Evolutionary conservation across 192 early-diverging fungal species (phyloP).

Genomic region (Entophlyctis luteolus): DNA sequence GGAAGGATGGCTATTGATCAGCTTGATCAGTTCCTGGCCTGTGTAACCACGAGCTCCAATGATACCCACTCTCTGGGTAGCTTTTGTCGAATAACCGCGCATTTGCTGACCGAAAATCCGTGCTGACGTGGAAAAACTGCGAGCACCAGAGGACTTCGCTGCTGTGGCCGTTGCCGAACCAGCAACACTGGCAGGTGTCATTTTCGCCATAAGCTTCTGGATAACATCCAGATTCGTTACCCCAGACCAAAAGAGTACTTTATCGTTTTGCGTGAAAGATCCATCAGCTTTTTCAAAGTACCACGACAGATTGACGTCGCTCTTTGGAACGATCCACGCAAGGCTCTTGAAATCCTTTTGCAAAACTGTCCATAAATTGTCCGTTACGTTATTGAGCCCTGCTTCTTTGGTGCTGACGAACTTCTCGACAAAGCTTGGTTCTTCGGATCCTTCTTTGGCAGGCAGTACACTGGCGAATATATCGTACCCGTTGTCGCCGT

Average conservation of each 20-base stretch:
- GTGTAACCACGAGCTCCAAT: constrained; percentile 98
- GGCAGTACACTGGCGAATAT: constrained; percentile 78
- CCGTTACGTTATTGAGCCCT: constrained; percentile 89
- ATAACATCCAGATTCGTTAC: constrained; percentile 77
- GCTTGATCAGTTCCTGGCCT: constrained; percentile 87
- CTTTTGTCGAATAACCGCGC: constrained; percentile 58
- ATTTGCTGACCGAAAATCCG: constrained; percentile 7
- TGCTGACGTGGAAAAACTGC: constrained; percentile 49
- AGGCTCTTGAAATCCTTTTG: constrained; percentile 76
- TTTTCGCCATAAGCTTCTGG: constrained; percentile 57
- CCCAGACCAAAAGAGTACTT: constrained; percentile 92
- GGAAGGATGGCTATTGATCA: constrained; percentile 82
- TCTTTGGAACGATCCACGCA: constrained; percentile 76
- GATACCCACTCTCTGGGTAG: constrained; percentile 59
- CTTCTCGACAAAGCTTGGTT: constrained; percentile 78
- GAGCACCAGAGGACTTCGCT: constrained; percentile 16
- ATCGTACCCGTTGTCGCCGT: constrained; percentile 92
- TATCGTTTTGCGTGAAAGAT: constrained; percentile 68
- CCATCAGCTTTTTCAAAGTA: constrained; percentile 95
- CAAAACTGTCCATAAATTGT: constrained; percentile 91
- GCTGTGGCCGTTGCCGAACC: constrained; percentile 17
- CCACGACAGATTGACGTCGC: constrained; percentile 82
- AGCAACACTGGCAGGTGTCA: constrained; percentile 27
- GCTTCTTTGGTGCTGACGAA: constrained; percentile 84
- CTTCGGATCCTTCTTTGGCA: constrained; percentile 24